These are phyloP conservation scores for Skeletonema potamos DNA, from an alignment of 108 stramenopile species.

Conservation along the genomic window DNA sequence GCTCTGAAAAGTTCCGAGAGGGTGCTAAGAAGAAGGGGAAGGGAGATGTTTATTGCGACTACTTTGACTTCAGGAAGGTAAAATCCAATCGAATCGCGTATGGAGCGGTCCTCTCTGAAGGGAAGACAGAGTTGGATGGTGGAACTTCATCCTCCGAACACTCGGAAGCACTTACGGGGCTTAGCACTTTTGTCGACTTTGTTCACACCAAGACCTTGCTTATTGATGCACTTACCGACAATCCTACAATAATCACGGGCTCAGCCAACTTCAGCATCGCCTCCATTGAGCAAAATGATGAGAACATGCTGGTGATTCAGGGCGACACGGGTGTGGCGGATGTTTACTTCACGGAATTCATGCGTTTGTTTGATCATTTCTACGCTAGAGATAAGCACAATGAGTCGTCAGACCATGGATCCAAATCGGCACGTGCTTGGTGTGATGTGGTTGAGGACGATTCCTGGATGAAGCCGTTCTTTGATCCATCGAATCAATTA, in stretches of 20 bases:
- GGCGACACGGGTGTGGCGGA: constrained; percentile 36
- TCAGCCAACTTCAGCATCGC: constrained; percentile 41
- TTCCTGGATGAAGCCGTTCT: constrained; percentile 42
- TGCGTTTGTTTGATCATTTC: constrained; percentile 45
- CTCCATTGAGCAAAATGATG: constrained; percentile 37
- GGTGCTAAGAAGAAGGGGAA: constrained; percentile 27
- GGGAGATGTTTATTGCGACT: constrained; percentile 16
- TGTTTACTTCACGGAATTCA: constrained; percentile 44
- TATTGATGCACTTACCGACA: constrained; percentile 34
- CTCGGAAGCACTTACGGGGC: constrained; percentile 21
- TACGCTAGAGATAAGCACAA: constrained; percentile 26
- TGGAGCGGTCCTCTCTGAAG: constrained; percentile 20
- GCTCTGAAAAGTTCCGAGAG: constrained; percentile 11
- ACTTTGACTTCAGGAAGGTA: constrained; percentile 28
- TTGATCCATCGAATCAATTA: constrained; percentile 36
- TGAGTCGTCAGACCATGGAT: neutral
- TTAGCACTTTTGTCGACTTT: constrained; percentile 35
- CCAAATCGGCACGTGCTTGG: constrained; percentile 1
- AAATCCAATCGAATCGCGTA: constrained; percentile 30
- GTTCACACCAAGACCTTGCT: constrained; percentile 40
- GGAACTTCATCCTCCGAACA: neutral
- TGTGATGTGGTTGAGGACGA: constrained; percentile 26
- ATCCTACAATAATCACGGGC: constrained; percentile 37
- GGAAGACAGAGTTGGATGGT: constrained; percentile 5
- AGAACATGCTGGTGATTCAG: constrained; percentile 38